Evolutionary conservation across 2,329 filamentous ascomycete species (phyloP).

Genomic region (Cryphonectria japonica): DNA sequence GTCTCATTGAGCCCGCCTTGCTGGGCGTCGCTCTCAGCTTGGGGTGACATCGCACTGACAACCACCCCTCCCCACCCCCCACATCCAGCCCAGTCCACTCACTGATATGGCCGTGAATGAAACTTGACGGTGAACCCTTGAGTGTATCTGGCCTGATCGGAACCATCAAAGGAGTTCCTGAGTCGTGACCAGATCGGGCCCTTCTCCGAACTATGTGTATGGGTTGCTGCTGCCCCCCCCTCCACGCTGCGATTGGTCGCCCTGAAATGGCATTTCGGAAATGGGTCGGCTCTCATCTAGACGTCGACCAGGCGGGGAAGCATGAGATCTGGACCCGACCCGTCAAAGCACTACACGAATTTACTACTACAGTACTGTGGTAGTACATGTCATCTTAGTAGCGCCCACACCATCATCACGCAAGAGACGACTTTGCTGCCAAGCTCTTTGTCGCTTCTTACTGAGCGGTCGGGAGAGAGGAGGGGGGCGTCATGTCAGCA

Average conservation of each 20-base stretch:
- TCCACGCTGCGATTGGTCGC: conserved; percentile 4
- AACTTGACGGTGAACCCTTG: background rate
- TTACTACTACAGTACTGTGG: too few relatives aligned
- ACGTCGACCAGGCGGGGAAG: background rate
- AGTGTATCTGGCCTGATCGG: background rate
- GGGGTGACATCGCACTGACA: background rate
- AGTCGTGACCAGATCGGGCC: conserved; percentile 5
- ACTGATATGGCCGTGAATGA: background rate
- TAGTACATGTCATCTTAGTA: background rate
- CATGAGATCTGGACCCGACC: background rate
- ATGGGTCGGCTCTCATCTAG: background rate
- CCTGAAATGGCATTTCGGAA: background rate
- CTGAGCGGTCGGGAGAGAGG: background rate
- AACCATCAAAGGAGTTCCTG: background rate
- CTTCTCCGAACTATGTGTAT: conserved; percentile 1
- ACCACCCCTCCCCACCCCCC: too few relatives aligned
- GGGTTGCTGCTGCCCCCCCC: background rate
- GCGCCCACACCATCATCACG: background rate
- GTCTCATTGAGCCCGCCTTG: background rate
- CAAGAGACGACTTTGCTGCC: background rate
- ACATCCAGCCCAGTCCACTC: background rate
- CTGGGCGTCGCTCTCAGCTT: background rate
- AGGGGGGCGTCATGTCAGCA: background rate
- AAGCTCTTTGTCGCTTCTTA: background rate
- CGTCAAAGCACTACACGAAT: background rate